phyloP scores from a whole-genome alignment of 345 rosid genomes.

The Citrus maxima region DNA sequence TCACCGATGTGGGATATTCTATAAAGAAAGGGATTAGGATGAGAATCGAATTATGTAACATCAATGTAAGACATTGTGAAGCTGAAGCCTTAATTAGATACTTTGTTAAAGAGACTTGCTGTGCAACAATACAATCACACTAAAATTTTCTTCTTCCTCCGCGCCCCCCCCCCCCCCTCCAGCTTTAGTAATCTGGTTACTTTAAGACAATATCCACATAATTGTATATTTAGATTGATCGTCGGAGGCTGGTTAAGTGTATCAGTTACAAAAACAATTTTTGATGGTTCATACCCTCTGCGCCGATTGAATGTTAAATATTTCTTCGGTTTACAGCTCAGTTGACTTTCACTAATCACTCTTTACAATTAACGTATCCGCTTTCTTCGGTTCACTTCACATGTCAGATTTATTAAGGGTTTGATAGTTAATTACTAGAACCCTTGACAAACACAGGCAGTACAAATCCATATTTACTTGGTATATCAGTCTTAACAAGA shows the following conservation, averaged over 20 bases:
- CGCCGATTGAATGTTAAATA: background rate
- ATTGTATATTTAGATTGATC: background rate
- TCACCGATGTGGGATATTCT: background rate
- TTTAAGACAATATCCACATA: background rate
- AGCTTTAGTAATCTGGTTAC: background rate
- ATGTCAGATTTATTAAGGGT: background rate
- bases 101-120: background rate
- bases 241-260: background rate
- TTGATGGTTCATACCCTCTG: background rate
- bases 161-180: rapidly evolving
- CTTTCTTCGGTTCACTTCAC: too few relatives aligned
- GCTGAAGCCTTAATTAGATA: background rate
- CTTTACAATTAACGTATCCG: background rate
- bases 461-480: too few relatives aligned
- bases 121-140: background rate
- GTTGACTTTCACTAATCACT: background rate
- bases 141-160: background rate
- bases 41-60: background rate
- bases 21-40: background rate
- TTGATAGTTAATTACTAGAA: background rate
- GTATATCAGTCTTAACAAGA: too few relatives aligned
- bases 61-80: background rate
- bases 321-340: background rate
- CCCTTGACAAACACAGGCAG: background rate
- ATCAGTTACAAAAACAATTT: background rate